phyloP scores from a whole-genome alignment of 2,329 filamentous ascomycete genomes.

The Aspergillus novofumigatus region DNA sequence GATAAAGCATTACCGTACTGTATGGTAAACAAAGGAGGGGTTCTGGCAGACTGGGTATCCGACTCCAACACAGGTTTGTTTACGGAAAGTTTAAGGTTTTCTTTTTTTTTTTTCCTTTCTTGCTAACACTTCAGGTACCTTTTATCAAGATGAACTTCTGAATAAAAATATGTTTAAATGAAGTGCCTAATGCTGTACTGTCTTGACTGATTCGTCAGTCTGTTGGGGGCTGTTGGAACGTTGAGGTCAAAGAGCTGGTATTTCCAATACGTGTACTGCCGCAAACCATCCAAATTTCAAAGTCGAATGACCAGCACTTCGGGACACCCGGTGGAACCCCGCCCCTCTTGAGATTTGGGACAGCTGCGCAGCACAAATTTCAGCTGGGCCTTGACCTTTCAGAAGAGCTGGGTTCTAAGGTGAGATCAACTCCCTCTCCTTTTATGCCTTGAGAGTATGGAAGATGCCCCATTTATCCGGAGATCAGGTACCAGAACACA shows the following conservation, averaged over 20 bases:
- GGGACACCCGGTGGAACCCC: constrained; percentile 14
- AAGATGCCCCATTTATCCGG: not conserved
- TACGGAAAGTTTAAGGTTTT: not conserved
- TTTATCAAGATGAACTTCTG: not conserved
- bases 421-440: not conserved
- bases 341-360: constrained; percentile 11
- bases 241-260: not conserved
- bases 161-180: not conserved
- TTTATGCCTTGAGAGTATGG: not conserved
- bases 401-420: not conserved
- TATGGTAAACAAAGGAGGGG: constrained; percentile 7
- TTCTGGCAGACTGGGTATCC: not conserved
- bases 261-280: not conserved
- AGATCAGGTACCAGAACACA: not conserved
- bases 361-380: constrained; percentile 11
- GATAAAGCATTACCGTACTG: not conserved
- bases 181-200: not conserved
- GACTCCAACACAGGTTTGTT: not conserved
- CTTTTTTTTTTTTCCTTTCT: not conserved
- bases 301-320: constrained; percentile 10
- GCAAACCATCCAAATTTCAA: not conserved
- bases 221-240: not conserved
- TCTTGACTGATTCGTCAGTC: not conserved
- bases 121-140: not conserved
- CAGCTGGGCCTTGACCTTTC: constrained; percentile 4